Evolutionary conservation across 306 rosid genomes (phyloP).

Genomic region (Dryas octopetala): DNA sequence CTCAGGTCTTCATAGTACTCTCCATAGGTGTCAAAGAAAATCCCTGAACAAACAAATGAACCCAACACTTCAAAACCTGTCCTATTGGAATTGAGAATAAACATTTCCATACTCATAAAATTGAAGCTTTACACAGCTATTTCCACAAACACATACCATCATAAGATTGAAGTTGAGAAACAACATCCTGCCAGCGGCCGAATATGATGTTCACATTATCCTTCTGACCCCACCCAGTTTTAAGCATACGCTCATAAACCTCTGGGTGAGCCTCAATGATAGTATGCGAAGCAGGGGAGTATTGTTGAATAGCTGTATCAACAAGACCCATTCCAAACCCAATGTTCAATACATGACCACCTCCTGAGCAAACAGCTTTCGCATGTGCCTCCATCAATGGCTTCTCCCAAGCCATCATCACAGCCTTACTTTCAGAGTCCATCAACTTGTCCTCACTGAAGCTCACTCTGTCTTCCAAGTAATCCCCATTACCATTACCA

Average conservation of each 20-base stretch:
- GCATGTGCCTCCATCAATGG: slow-evolving; percentile 99
- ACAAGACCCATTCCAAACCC: slow-evolving; percentile 97
- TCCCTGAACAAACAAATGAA: slow-evolving; percentile 51
- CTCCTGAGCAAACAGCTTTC: slow-evolving; percentile 85
- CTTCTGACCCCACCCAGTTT: slow-evolving; percentile 66
- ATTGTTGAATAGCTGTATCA: slow-evolving; percentile 82
- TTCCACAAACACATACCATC: slow-evolving; percentile 58
- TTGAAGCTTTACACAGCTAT: not conserved
- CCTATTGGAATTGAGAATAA: not conserved
- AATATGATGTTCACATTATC: slow-evolving; percentile 64
- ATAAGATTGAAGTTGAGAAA: slow-evolving; percentile 60
- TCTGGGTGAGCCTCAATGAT: slow-evolving; percentile 92
- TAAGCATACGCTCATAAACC: slow-evolving; percentile 73
- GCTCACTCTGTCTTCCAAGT: slow-evolving; percentile 76
- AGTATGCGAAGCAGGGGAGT: slow-evolving; percentile 63
- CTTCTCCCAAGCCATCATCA: slow-evolving; percentile 99
- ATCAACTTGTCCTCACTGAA: slow-evolving; percentile 85
- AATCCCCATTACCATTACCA: slow-evolving; percentile 43
- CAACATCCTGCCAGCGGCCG: slow-evolving; percentile 91
- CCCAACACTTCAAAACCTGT: not conserved
- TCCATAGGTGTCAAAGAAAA: slow-evolving; percentile 94
- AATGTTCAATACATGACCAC: slow-evolving; percentile 74
- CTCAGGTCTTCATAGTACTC: slow-evolving; percentile 90
- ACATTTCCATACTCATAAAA: not conserved
- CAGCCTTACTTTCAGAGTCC: slow-evolving; percentile 84